Evolutionary conservation across 2,329 filamentous ascomycete species (phyloP).

Genomic region (Colletotrichum cordylinicola): DNA sequence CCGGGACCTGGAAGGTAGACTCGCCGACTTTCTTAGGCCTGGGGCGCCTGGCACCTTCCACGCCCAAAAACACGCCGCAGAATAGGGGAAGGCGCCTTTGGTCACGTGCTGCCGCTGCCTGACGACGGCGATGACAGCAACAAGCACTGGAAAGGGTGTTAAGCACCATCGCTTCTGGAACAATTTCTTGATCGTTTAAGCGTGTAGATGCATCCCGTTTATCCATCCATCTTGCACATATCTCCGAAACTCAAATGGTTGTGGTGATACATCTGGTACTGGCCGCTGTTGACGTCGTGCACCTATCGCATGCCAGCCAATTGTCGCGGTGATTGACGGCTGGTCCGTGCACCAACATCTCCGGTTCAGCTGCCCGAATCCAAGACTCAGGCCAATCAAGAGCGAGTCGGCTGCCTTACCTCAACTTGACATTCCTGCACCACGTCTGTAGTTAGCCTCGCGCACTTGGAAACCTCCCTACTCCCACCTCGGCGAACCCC

Average conservation of each 20-base stretch:
- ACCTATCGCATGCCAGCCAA: not conserved
- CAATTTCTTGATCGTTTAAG: not conserved
- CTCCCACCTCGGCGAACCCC: constrained; percentile 1
- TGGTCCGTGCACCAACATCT: constrained; percentile 3
- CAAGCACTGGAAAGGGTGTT: not conserved
- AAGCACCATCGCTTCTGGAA: not conserved
- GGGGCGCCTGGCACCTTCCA: not conserved
- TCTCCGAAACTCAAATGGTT: constrained; percentile 8
- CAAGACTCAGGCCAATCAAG: not conserved
- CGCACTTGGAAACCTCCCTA: constrained; percentile 4
- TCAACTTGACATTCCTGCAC: constrained; percentile 3
- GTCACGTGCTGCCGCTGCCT: constrained; percentile 15
- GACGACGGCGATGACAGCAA: not conserved
- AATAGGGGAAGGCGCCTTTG: constrained; percentile 6
- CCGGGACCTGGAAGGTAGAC: constrained; percentile 12
- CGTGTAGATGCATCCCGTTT: not conserved
- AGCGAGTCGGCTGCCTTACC: constrained; percentile 1
- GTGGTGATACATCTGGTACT: constrained; percentile 11
- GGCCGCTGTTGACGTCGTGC: constrained; percentile 7
- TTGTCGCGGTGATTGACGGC: not conserved
- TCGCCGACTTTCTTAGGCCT: not conserved
- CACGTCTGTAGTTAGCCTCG: not conserved
- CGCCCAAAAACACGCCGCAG: not conserved
- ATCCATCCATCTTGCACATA: not conserved
- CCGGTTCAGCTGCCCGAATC: constrained; percentile 8